Conservation (phyloP, 2,329 filamentous ascomycete species). For the Aspergillus neotritici region DNA sequence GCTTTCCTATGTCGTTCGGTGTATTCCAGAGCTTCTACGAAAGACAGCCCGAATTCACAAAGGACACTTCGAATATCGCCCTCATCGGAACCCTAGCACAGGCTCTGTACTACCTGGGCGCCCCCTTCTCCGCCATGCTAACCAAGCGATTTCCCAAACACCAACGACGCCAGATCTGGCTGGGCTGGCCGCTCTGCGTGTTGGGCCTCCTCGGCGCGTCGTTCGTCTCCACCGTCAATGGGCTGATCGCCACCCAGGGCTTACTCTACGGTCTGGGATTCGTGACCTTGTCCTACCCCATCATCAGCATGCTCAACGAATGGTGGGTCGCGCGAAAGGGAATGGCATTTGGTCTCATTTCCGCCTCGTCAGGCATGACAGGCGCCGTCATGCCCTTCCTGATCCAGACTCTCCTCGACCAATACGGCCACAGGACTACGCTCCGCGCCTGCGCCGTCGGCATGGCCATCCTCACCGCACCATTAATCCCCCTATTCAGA, state of each 20-base stretch:
- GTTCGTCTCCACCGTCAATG: neutral
- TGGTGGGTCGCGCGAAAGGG: slow-evolving; percentile 1
- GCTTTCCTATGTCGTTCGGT: slow-evolving; percentile 23
- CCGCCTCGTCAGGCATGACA: neutral
- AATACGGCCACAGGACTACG: neutral
- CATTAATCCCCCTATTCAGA: neutral
- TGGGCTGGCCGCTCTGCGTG: neutral
- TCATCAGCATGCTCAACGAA: slow-evolving; percentile 2
- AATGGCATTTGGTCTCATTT: slow-evolving; percentile 1
- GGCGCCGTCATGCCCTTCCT: neutral
- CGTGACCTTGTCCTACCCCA: neutral
- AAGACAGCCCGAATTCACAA: slow-evolving; percentile 12
- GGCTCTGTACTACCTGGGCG: slow-evolving; percentile 5
- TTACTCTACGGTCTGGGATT: neutral
- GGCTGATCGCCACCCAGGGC: neutral
- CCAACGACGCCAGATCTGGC: slow-evolving; percentile 2
- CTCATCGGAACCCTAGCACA: slow-evolving; percentile 20
- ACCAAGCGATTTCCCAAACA: neutral
- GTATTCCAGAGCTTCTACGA: slow-evolving; percentile 27
- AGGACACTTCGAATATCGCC: slow-evolving; percentile 11
- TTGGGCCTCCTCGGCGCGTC: neutral
- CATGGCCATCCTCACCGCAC: neutral
- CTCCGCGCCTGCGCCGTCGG: neutral
- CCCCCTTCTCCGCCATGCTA: slow-evolving; percentile 1
- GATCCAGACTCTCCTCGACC: neutral